Evolutionary conservation across 1,139 yeast genomes (phyloP), one percentile per base, ranked within the genome.

Genomic region (Candida labiduridarum): DNA sequence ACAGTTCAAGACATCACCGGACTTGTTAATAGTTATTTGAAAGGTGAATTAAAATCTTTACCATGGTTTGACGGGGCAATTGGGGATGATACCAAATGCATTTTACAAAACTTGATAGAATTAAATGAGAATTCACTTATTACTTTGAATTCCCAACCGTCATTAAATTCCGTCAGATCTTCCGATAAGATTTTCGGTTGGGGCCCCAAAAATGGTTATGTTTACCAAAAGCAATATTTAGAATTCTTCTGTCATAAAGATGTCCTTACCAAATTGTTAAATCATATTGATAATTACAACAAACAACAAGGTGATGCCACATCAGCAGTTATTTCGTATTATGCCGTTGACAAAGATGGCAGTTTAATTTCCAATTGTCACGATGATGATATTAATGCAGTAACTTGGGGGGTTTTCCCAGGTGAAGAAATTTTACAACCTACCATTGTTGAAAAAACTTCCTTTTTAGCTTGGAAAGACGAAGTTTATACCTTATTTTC

Each of bases 1-100:
- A 61, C 77, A 14, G 64, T 83, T 40, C 63, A 72, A 19, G 94
- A 89, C 44, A 71, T 94, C 49, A 77, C 87, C 19, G 67, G 74
- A 3, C 73, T 92, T 49, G 83, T 91, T 38, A 74, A 83, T 47
- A 69, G 73, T 18, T 92, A 89, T 68, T 71, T 94, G 60, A 71
- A 79, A 25, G 96, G 96, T 33, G 80, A 83, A 48, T 68, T 90
- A 56, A 76, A 79, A 51, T 84, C 95, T 25, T 79, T 94, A 60
- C 99, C 99, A 25, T 94, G 99, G 99, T 87, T 95, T 16, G 99
- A 94, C 67, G 87, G 92, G 14, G 88, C 96, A 15, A 80, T 92
- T 57, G 86, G 91, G 39, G 79, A 79, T 39, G 99, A 94, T 69
- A 84, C 92, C 16, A 78, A 80, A 31, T 67, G 83, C 4, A 87